phyloP scores from a whole-genome alignment of 805 yeast species.

The Wickerhamiella sergipiensis region DNA sequence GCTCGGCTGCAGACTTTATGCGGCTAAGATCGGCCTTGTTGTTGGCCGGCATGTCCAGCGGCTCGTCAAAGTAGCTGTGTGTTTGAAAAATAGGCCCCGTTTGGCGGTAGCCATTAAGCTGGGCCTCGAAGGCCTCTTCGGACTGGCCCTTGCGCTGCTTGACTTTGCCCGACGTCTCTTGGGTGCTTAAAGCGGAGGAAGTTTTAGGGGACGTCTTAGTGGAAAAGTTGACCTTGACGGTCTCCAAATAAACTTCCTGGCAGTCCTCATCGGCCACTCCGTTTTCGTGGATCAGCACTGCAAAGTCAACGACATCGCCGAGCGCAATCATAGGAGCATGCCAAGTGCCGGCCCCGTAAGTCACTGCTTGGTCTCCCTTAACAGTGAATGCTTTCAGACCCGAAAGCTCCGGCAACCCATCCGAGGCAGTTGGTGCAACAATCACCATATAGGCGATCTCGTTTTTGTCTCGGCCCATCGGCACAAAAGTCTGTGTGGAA shows the following conservation, averaged over 20 bases:
- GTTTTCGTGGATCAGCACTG: constrained; percentile 78
- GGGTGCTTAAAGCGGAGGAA: background rate
- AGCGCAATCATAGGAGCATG: constrained; percentile 94
- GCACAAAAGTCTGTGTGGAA: constrained; percentile 81
- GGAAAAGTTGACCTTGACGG: constrained; percentile 22
- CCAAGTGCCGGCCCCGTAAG: constrained; percentile 78
- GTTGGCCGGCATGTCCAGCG: background rate
- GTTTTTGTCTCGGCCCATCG: constrained; percentile 53
- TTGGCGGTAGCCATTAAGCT: constrained; percentile 35
- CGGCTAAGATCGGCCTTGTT: constrained; percentile 43
- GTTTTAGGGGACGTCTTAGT: background rate
- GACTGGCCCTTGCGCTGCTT: constrained; percentile 56
- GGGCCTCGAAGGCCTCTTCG: constrained; percentile 45
- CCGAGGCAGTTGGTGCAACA: constrained; percentile 38
- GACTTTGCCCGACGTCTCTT: constrained; percentile 12
- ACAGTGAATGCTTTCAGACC: constrained; percentile 55
- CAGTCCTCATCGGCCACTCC: constrained; percentile 70
- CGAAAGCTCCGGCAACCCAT: constrained; percentile 47
- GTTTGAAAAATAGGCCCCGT: constrained; percentile 38
- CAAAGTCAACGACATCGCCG: constrained; percentile 56
- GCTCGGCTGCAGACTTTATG: constrained; percentile 46
- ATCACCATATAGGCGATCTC: constrained; percentile 60
- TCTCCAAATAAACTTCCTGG: constrained; percentile 60
- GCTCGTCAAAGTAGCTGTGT: constrained; percentile 6
- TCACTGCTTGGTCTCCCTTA: constrained; percentile 75